Conservation (phyloP, 768 basidiomycete genomes). For the Boletus insuetus region DNA sequence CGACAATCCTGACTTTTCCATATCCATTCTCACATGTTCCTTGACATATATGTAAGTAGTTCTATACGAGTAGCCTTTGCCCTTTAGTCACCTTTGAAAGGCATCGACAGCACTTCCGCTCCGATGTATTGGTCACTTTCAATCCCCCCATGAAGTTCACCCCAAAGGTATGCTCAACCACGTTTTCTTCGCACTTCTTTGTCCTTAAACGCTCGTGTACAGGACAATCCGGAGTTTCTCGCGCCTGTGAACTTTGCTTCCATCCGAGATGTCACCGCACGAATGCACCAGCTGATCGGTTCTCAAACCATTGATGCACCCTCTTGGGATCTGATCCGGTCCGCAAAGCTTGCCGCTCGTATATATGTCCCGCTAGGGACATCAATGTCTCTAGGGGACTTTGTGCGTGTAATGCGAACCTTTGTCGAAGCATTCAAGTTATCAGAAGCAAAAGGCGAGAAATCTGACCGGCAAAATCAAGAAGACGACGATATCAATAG, state of each 20-base stretch:
- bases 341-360: slow-evolving; percentile 71
- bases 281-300: slow-evolving; percentile 67
- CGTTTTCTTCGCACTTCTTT: not conserved
- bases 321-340: slow-evolving; percentile 75
- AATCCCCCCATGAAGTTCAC: slow-evolving; percentile 66
- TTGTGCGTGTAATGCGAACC: slow-evolving; percentile 69
- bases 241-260: slow-evolving; percentile 60
- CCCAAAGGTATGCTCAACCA: slow-evolving; percentile 45
- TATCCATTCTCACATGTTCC: slow-evolving; percentile 73
- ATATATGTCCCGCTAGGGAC: slow-evolving; percentile 91
- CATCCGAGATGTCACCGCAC: slow-evolving; percentile 59
- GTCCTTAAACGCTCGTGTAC: slow-evolving; percentile 3
- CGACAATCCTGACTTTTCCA: slow-evolving; percentile 64
- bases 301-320: slow-evolving; percentile 82
- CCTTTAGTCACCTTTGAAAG: slow-evolving; percentile 33
- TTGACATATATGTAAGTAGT: slow-evolving; percentile 71
- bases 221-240: slow-evolving; percentile 73
- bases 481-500: slow-evolving; percentile 31
- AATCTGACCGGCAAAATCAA: slow-evolving; percentile 20
- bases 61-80: not conserved
- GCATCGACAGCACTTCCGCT: slow-evolving; percentile 85
- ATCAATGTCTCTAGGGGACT: slow-evolving; percentile 78
- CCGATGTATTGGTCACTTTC: slow-evolving; percentile 83
- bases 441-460: slow-evolving; percentile 29
- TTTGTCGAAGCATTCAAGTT: slow-evolving; percentile 77